Evolutionary conservation across 2,329 filamentous ascomycete genomes (phyloP), one percentile per base, ranked within the genome.

Genomic region (Alternaria sp.): DNA sequence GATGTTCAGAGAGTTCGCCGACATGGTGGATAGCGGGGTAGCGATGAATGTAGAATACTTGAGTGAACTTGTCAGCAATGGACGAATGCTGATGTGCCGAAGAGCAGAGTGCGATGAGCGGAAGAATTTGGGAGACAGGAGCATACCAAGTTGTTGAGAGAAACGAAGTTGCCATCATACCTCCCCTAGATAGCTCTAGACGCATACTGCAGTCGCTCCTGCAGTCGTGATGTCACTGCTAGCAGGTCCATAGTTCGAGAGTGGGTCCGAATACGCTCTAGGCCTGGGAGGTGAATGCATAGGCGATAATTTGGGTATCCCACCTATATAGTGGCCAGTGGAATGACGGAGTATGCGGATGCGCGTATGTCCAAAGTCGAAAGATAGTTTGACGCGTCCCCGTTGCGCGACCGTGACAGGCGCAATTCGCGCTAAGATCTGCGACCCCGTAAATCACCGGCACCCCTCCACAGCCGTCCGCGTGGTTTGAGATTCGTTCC

Each of bases 1-100:
- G 63, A 88, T 79, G 60, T 79, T 78, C 65, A 84, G 69, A 28
- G 58, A 62, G 9, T 41, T 64, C 7, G 55, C 43, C 2, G 71
- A 60, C 71, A 74, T 74, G 4, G 41, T 69, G 61, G 20, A 58
- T 30, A 18, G 61, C 60, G 50, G 58, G 44, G 63, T 64, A 64
- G 55, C 47, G 61, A 55, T 58, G 43, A 58, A 44, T 6, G 61
- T 53, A 43, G 41, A 49, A 58, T 51, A 18, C 37, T 60, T 69
- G 26, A 41, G 54, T 46, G 60, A 58, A 50, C 55, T 4, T 33
- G 49, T 55, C 41, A 67, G 66, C 56, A 37, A 65, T 20, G 45
- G 28, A 37, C 55, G 58, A 47, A 15, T 30, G n/a, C 3, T 23
- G 20, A 44, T 28, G 26, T 30, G 30, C 21, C 25, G 25, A 61